These are phyloP conservation scores for Clonostachys rhizophaga DNA, from an alignment of 2,329 filamentous ascomycete genomes.

Conservation along the genomic window DNA sequence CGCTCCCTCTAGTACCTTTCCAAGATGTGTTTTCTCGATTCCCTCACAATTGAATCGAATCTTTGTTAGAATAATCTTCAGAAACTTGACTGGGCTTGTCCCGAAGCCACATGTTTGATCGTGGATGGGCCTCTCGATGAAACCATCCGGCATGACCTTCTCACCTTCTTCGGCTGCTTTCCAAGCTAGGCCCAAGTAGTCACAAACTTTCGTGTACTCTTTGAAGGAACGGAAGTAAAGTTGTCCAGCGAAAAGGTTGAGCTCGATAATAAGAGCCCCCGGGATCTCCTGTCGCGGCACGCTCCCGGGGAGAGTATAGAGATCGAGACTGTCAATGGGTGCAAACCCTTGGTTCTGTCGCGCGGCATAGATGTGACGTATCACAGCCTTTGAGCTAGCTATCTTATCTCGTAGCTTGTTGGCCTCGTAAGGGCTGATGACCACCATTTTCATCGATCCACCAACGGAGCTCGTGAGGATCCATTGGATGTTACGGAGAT, in stretches of 20 bases:
- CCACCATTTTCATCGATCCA: neutral
- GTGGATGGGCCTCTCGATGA: slow-evolving; percentile 18
- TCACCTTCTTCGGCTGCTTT: neutral
- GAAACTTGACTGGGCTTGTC: slow-evolving; percentile 16
- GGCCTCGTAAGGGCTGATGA: slow-evolving; percentile 57
- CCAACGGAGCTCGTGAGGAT: neutral
- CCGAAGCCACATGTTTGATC: neutral
- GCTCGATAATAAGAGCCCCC: slow-evolving; percentile 28
- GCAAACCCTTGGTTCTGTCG: slow-evolving; percentile 24
- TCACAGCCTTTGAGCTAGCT: slow-evolving; percentile 17
- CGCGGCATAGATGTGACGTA: slow-evolving; percentile 47
- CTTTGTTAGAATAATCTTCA: slow-evolving; percentile 18
- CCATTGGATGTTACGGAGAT: neutral
- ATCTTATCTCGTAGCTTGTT: slow-evolving; percentile 41
- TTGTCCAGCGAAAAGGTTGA: slow-evolving; percentile 66
- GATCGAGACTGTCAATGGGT: slow-evolving; percentile 7
- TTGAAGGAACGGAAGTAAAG: slow-evolving; percentile 51
- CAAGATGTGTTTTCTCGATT: slow-evolving; percentile 29
- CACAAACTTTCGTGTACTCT: slow-evolving; percentile 50
- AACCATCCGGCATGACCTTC: slow-evolving; percentile 14
- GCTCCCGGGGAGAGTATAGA: slow-evolving; percentile 9
- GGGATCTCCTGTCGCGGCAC: slow-evolving; percentile 1
- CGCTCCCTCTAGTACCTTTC: slow-evolving; percentile 3
- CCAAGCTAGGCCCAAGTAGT: slow-evolving; percentile 42
- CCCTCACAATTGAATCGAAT: slow-evolving; percentile 22